These are phyloP conservation scores for Yarrowia galli DNA, from an alignment of 1,139 yeast species.

Conservation along the genomic window DNA sequence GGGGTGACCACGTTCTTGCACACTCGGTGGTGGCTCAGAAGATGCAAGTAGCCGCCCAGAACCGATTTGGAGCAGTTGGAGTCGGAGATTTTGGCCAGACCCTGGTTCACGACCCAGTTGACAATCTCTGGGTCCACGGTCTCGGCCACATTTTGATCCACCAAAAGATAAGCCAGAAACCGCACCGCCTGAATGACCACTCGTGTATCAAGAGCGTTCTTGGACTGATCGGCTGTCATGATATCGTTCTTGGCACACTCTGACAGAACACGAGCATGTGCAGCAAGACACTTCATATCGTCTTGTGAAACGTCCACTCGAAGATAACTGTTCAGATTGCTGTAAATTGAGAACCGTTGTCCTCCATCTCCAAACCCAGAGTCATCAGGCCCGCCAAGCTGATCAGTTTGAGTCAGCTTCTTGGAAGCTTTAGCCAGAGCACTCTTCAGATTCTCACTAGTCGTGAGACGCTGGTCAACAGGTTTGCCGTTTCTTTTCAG, in stretches of 20 bases:
- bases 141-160: slow-evolving; percentile 17
- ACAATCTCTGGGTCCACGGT: slow-evolving; percentile 12
- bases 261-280: slow-evolving; percentile 1
- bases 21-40: slow-evolving; percentile 36
- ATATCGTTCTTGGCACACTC: slow-evolving; percentile 27
- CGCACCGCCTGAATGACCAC: slow-evolving; percentile 32
- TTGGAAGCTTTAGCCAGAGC: slow-evolving; percentile 5
- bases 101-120: slow-evolving; percentile 29
- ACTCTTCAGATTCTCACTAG: not conserved
- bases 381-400: slow-evolving; percentile 30
- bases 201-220: slow-evolving; percentile 31
- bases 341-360: slow-evolving; percentile 25
- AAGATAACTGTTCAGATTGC: slow-evolving; percentile 7
- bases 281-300: not conserved
- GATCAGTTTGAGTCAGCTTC: not conserved
- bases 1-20: slow-evolving; percentile 20
- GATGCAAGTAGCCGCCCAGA: slow-evolving; percentile 30
- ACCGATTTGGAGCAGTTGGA: slow-evolving; percentile 26
- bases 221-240: slow-evolving; percentile 15
- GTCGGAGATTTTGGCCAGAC: slow-evolving; percentile 10
- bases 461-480: not conserved
- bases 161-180: slow-evolving; percentile 19
- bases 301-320: not conserved
- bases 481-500: slow-evolving; percentile 6
- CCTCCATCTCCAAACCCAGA: slow-evolving; percentile 37